Evolutionary conservation across 1,284 basidiomycete genomes (phyloP), one percentile per base, ranked within the genome.

Genomic region (Leccinum proliferum): DNA sequence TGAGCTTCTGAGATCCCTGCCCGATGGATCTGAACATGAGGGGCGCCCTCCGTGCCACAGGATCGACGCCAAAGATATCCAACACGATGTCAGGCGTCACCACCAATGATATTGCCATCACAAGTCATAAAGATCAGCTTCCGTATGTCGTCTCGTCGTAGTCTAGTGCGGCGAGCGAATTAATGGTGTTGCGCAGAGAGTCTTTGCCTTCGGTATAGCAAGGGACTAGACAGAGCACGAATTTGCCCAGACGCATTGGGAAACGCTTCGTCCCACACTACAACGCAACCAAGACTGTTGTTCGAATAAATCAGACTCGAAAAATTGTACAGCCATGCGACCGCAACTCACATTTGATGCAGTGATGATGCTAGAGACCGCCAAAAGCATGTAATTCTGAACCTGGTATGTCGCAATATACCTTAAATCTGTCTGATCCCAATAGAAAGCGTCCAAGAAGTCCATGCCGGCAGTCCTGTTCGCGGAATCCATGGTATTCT

Each of bases 241-340:
- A 99, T 77, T 99, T 99, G 80, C 98, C 96, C 71, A 94, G 86
- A 75, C 94, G 81, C 77, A 98, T 96, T 0, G 96, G 96, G n/a
- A 83, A 85, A 7, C 93, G 86, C 73, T 92, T 92, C 25, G 85
- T 83, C n/a, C 88, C 83, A 12, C 37, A 39, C 37, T 39, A 10
- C 37, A 39, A 14, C 37, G 12, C 37, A 39, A 10, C 12, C 5
- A 39, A 39, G 12, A 39, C 35, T 35, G 11, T 35, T 35, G 11
- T 39, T 39, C 37, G 37, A 39, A 6, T 12, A 34, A 12, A 14
- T 39, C 12, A 39, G 37, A 39, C 37, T 39, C 12, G 37, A 34
- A 39, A 35, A 35, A 35, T 35, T 39, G 37, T 10, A 39, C 37
- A 12, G 37, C 37, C 12, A 14, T 39, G 37, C 37, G 37, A 39